These are phyloP conservation scores for Silene conica DNA, from an alignment of 148 eudicot species.

Conservation along the genomic window DNA sequence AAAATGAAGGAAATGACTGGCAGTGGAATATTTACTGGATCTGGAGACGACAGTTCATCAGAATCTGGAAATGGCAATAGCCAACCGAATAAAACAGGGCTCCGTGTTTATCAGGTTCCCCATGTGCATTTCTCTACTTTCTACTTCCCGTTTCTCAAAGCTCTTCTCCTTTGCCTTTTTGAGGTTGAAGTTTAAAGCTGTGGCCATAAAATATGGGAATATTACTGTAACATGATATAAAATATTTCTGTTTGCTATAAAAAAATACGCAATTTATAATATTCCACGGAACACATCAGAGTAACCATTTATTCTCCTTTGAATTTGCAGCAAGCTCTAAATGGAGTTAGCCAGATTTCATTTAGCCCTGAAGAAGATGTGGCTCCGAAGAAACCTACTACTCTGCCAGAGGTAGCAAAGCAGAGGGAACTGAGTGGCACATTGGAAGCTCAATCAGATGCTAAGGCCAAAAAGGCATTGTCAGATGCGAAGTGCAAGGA, in stretches of 20 bases:
- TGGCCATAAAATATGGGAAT: not conserved
- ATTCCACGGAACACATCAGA: not conserved
- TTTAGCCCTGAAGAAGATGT: slow-evolving; percentile 66
- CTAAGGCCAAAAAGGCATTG: slow-evolving; percentile 46
- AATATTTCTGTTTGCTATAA: too few relatives aligned
- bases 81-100: slow-evolving; percentile 44
- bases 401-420: slow-evolving; percentile 89
- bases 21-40: slow-evolving; percentile 68
- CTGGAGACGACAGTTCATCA: slow-evolving; percentile 41
- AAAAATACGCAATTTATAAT: not conserved
- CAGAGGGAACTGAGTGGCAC: slow-evolving; percentile 92
- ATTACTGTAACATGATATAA: too few relatives aligned
- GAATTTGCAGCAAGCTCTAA: slow-evolving; percentile 62
- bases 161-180: not conserved
- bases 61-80: slow-evolving; percentile 42
- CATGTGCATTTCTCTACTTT: not conserved
- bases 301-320: not conserved
- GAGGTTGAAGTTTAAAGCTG: not conserved
- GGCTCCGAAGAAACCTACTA: slow-evolving; percentile 69
- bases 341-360: slow-evolving; percentile 84
- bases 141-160: not conserved
- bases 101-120: slow-evolving; percentile 74
- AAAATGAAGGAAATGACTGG: slow-evolving; percentile 91
- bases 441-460: slow-evolving; percentile 50
- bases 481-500: slow-evolving; percentile 92